Evolutionary conservation across 2,329 filamentous ascomycete species (phyloP), one percentile per base, ranked within the genome.

Genomic region (Xylariaceae sp.): DNA sequence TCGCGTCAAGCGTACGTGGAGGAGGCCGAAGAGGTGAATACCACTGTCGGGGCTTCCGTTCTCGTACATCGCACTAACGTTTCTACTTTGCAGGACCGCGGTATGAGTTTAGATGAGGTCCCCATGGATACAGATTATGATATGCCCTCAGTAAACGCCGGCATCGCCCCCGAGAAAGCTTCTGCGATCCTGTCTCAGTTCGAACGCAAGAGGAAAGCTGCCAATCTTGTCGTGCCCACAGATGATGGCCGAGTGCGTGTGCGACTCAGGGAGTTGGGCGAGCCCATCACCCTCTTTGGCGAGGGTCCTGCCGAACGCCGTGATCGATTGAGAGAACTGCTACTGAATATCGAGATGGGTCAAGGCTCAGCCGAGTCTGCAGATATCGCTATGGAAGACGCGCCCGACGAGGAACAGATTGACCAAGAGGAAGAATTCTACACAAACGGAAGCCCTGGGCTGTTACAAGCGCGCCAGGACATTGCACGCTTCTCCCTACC

Each of bases 361-460:
- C 79, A 81, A 56, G 74, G 50, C n/a, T 51, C 59, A 11, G 48
- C 71, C 36, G 74, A 82, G 54, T 75, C 71, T 1, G 83, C 80
- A 45, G 85, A 85, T 58, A 74, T 78, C 52, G 74, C 69, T 40
- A 83, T 84, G 78, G 78, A 77, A 39, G 85, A 89, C 62, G 78
- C 67, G 9, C 68, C 67, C 1, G 81, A 82, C 2, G 82, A 81
- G 5, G 82, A 83, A 15, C 83, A 81, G 43, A 85, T 77, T 2
- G 89, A 91, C 46, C 83, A 86, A 59, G 88, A 95, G 57, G 90
- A 97, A 64, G 94, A 99, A 61, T 99, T 96, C 68, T 99, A 96
- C 67, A 96, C 92, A 0, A 81, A 87, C 60, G 94, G 94, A 3
- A 82, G 84, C 1, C 76, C 81, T 4, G 84, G 85, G 38, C 75